Conservation (phyloP, 768 basidiomycete species). For the Boletellus sp. region DNA sequence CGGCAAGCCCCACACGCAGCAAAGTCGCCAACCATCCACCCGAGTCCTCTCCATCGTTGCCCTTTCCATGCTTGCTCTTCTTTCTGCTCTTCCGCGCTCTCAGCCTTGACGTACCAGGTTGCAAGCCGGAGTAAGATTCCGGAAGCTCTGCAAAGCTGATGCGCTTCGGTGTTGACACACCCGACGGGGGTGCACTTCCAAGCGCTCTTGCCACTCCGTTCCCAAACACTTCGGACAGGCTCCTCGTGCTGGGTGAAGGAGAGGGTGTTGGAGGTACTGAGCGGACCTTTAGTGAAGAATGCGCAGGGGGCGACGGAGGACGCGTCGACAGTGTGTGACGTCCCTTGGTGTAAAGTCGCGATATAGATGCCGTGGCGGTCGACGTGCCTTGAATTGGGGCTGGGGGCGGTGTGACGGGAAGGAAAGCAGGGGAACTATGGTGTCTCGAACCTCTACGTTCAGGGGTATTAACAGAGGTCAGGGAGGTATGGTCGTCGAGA, state of each 20-base stretch:
- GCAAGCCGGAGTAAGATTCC: constrained; percentile 52
- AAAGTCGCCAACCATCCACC: constrained; percentile 25
- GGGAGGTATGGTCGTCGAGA: constrained; percentile 48
- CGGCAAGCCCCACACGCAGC: constrained; percentile 11
- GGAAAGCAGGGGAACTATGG: constrained; percentile 26
- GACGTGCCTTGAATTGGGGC: constrained; percentile 58
- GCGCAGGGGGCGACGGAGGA: constrained; percentile 56
- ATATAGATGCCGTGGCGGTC: constrained; percentile 73
- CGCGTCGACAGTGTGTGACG: constrained; percentile 59
- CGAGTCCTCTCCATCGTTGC: constrained; percentile 26
- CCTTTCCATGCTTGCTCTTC: constrained; percentile 34
- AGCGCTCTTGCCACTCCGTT: constrained; percentile 28
- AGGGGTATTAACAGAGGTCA: constrained; percentile 20
- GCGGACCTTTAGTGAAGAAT: constrained; percentile 42
- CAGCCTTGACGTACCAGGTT: constrained; percentile 33
- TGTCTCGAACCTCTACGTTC: constrained; percentile 10
- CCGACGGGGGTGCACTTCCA: constrained; percentile 45
- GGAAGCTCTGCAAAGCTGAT: constrained; percentile 77
- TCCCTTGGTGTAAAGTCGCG: constrained; percentile 67
- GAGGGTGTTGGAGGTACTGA: constrained; percentile 36
- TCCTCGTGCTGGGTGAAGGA: constrained; percentile 32
- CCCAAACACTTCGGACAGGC: constrained; percentile 27
- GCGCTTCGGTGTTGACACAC: constrained; percentile 62
- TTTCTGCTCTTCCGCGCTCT: constrained; percentile 30
- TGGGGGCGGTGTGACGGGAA: constrained; percentile 44